Evolutionary conservation across 257 asterid species (phyloP).

Genomic region (Solanum pinnatisectum): DNA sequence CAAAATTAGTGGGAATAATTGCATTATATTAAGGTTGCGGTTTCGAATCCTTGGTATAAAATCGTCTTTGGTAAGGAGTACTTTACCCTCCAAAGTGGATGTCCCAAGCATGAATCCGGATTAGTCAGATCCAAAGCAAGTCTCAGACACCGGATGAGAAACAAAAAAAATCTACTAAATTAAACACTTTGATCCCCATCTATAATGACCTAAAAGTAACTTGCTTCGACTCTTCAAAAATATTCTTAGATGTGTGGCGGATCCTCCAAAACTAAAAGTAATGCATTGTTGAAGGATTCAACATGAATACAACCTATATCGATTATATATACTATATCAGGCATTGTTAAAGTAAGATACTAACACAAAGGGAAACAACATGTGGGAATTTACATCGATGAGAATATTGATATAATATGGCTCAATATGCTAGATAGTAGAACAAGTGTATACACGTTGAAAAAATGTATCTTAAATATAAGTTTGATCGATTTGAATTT

Average conservation of each 20-base stretch:
- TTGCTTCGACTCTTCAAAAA: neutral
- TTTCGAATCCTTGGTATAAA: neutral
- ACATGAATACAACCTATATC: neutral
- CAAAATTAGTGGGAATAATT: neutral
- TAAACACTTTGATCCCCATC: neutral
- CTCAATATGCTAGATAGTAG: neutral
- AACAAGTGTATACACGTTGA: neutral
- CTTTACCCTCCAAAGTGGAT: neutral
- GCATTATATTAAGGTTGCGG: neutral
- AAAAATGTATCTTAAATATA: no score
- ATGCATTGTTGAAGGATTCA: neutral
- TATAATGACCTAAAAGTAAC: neutral
- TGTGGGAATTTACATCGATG: neutral
- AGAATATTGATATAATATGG: neutral
- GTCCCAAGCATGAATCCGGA: fast-evolving
- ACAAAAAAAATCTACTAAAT: neutral
- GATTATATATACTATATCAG: neutral
- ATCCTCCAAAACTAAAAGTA: neutral
- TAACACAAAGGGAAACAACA: neutral
- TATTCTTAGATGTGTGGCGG: fast-evolving
- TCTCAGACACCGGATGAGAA: neutral
- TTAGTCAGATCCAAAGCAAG: neutral
- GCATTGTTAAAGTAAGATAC: neutral
- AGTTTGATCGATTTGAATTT: no score
- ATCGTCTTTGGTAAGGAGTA: neutral